These are phyloP conservation scores for Globisporangium orthogonon DNA, from an alignment of 352 stramenopile species.

Conservation along the genomic window DNA sequence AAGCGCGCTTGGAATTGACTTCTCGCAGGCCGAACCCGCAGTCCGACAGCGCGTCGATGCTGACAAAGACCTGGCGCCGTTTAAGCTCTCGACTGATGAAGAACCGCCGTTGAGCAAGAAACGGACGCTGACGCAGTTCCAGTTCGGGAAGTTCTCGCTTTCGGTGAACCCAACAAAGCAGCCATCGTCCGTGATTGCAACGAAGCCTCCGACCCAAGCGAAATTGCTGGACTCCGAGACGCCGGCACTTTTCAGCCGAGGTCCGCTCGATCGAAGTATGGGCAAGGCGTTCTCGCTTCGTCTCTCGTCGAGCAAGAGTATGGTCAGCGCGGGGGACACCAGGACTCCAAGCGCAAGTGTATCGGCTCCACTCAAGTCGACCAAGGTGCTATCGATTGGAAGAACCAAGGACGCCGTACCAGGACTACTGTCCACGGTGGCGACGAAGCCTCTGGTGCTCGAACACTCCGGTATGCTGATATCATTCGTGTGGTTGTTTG, in stretches of 20 bases:
- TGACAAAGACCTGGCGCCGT: not conserved
- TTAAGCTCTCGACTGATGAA: not conserved
- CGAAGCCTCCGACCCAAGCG: constrained; percentile 4
- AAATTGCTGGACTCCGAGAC: not conserved
- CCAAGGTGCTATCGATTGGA: not conserved
- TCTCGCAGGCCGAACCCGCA: not conserved
- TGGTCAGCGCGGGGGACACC: not conserved
- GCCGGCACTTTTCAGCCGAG: not conserved
- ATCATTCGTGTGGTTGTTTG: not conserved
- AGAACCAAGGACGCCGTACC: not conserved
- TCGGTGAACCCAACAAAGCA: constrained; percentile 1
- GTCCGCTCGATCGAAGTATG: not conserved
- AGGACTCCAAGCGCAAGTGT: not conserved
- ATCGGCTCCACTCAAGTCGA: not conserved
- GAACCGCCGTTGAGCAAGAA: constrained; percentile 4
- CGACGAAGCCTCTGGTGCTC: not conserved
- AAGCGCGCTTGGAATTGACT: not conserved
- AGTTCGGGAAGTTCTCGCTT: constrained; percentile 1
- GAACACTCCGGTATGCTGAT: constrained; percentile 1
- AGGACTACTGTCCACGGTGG: not conserved
- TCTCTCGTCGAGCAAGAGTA: not conserved
- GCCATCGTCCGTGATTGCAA: not conserved
- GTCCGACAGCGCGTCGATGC: not conserved
- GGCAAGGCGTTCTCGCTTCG: not conserved
- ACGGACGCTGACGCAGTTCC: constrained; percentile 11